A percentile compares a stretch with the other conserved stretches of the same genome.
Conservation (phyloP, 345 rosid genomes). For the Excoecaria cochinchinensis region DNA sequence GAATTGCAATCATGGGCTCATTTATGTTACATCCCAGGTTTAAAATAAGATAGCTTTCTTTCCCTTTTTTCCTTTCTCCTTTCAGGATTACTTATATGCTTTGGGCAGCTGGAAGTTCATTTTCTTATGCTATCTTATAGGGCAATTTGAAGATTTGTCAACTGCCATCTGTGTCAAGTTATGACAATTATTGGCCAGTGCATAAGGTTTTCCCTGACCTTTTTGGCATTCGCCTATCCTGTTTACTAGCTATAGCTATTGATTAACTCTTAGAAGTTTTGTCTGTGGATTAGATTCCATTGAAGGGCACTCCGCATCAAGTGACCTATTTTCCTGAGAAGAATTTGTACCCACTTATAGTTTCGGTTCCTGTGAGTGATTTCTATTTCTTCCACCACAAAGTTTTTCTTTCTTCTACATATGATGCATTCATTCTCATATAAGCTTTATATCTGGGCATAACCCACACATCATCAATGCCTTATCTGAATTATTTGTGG, state of each 20-base stretch:
- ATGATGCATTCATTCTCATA: not conserved
- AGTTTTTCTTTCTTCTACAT: not conserved
- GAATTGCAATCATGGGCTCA: constrained; percentile 92
- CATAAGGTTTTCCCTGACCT: constrained; percentile 54
- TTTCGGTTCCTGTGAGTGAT: constrained; percentile 79
- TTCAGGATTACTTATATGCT: not conserved
- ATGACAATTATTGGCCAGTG: constrained; percentile 97
- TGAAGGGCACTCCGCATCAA: constrained; percentile 97
- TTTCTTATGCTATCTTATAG: constrained; percentile 38
- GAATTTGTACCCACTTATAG: constrained; percentile 83
- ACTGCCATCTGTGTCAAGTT: constrained; percentile 70
- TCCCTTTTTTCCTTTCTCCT: not conserved
- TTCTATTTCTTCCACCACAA: not conserved
- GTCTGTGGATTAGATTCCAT: constrained; percentile 60
- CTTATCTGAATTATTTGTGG: constrained; percentile 1
- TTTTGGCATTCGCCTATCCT: not conserved
- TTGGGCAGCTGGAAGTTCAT: not conserved
- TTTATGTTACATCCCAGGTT: constrained; percentile 92
- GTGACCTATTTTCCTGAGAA: constrained; percentile 87
- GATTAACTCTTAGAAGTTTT: constrained; percentile 19
- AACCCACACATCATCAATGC: not conserved
- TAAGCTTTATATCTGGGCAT: not conserved
- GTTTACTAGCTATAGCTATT: not conserved
- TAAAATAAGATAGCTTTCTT: constrained; percentile 20
- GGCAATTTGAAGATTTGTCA: constrained; percentile 95